These are phyloP conservation scores for Nasturtium officinale DNA, from an alignment of 345 rosid species.

Conservation along the genomic window DNA sequence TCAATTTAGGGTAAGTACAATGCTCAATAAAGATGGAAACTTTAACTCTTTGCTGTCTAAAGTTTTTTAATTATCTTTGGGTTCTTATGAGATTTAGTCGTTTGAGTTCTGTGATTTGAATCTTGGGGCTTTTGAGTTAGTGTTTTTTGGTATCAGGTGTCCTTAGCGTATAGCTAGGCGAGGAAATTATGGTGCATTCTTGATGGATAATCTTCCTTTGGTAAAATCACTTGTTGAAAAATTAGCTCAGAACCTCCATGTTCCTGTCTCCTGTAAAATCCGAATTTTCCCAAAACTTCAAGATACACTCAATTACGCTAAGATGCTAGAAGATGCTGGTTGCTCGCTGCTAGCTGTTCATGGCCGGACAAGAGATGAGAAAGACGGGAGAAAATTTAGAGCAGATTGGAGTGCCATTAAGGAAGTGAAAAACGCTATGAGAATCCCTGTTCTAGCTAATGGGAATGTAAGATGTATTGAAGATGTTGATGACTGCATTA, in stretches of 20 bases:
- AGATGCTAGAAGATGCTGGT: conserved; percentile 94
- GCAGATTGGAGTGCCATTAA: conserved; percentile 82
- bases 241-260: conserved; percentile 59
- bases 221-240: conserved; percentile 84
- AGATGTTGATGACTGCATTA: conserved; percentile 66
- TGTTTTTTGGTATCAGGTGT: conserved; percentile 54
- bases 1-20: conserved; percentile 76
- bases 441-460: conserved; percentile 91
- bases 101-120: not conserved
- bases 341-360: conserved; percentile 92
- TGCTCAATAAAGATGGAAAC: not conserved
- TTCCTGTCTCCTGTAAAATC: conserved; percentile 92
- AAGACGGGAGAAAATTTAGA: conserved; percentile 78
- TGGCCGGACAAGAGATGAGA: conserved; percentile 85
- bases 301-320: conserved; percentile 81
- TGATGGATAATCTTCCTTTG: conserved; percentile 94
- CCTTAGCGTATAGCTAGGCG: conserved; percentile 93
- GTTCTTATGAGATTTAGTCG: too few species aligned
- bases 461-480: conserved; percentile 86
- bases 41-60: not conserved
- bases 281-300: conserved; percentile 71
- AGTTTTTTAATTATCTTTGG: too few species aligned
- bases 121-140: conserved; percentile 1
- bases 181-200: conserved; percentile 90
- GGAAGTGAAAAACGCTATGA: conserved; percentile 72